Evolutionary conservation across 2,329 filamentous ascomycete genomes (phyloP), one percentile per base, ranked within the genome.

Genomic region (Colletotrichum sp.): DNA sequence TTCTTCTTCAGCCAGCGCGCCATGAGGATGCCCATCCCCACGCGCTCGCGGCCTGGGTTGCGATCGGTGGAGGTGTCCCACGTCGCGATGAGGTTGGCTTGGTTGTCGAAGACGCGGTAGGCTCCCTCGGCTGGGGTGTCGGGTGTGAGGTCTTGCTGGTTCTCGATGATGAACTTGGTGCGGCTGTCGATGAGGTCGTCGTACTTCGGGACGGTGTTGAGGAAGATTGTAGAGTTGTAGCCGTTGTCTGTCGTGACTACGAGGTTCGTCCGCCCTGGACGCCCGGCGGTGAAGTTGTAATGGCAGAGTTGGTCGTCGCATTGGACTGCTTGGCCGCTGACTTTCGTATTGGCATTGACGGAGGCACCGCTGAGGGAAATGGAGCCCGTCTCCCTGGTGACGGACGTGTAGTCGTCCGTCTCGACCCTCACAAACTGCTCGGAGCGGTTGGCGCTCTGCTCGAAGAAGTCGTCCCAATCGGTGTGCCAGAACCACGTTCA

Each of bases 401-500:
- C 6, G 13, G 30, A 39, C 0, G 69, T 68, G 44, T 57, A 39
- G 19, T 22, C 3, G 8, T 15, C 22, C 4, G 61, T 72, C 16
- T 75, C 69, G 15, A 75, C 22, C 22, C 32, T 16, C 2, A 75
- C 59, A 22, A 75, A 64, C 1, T 75, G 72, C 9, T n/a, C 22
- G 0, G 75, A 77, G 8, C 65, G 75, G 5, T 30, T 16, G 1
- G 68, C 39, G 25, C 72, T 66, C 64, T 73, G 68, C 11, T 57
- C 4, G 30, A 68, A 72, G 25, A 75, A 72, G 28, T 70, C 65
- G 0, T 72, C 30, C 75, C 75, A 77, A 5, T 36, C 65, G 9
- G 8, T 27, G 8, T 76, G 72, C 75, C 75, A 77, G 27, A 76
- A 77, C n/a, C 70, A 52, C 13, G 59, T 69, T 73, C 75, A 77